phyloP scores from a whole-genome alignment of 805 yeast genomes.

The fission yeast (Schizosaccharomyces pombe) region DNA sequence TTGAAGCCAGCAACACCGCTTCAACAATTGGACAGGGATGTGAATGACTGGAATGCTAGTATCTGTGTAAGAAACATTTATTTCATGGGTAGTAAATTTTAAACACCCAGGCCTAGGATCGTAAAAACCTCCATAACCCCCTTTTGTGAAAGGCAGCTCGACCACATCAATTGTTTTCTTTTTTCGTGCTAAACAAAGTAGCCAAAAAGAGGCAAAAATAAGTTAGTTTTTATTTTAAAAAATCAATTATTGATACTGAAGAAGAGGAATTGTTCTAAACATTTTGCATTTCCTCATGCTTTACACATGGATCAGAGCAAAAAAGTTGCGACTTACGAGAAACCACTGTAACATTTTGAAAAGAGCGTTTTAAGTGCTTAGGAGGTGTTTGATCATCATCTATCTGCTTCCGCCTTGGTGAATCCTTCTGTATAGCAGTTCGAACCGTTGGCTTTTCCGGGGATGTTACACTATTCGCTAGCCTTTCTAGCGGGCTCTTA shows the following conservation, averaged over 20 bases:
- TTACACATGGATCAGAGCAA: too few species aligned
- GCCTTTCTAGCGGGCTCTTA: background rate
- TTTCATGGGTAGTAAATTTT: background rate
- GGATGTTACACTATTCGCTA: too few species aligned
- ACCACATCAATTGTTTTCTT: background rate
- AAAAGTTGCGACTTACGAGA: background rate
- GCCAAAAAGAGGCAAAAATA: too few species aligned
- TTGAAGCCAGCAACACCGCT: background rate
- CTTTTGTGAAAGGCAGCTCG: background rate
- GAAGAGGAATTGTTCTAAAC: too few species aligned
- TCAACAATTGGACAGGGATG: background rate
- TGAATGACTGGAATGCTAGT: background rate
- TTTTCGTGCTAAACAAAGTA: background rate
- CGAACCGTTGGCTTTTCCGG: background rate
- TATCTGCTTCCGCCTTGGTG: background rate
- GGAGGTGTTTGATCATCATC: background rate
- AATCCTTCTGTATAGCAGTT: background rate
- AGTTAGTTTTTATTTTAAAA: too few species aligned
- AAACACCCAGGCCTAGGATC: background rate
- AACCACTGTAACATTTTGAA: background rate
- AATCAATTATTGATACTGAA: too few species aligned
- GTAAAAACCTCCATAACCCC: slow-evolving; percentile 2
- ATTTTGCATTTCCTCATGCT: too few species aligned
- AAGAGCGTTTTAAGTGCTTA: background rate
- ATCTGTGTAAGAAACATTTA: background rate